Base-by-base conservation (phyloP, 768 basidiomycete species). In the Crassisporium funariophilum region DNA sequence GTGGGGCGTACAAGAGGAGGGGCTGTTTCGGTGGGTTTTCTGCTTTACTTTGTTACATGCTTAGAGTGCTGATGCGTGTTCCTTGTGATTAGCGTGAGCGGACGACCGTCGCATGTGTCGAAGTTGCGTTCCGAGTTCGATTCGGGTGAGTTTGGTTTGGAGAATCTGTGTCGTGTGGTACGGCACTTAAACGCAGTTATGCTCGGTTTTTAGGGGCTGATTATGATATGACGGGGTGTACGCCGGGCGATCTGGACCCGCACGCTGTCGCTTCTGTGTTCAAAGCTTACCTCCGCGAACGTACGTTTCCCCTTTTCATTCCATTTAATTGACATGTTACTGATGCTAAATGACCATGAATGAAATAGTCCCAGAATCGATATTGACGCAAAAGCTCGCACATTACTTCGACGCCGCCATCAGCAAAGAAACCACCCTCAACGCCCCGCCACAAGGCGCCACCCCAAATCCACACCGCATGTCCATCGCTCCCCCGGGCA, bases 221-320 rank as follows among this genome's bases (percentile, higher is more conserved):
- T 68, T 91, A 86, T 57, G 86, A 93, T 60, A 79, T 98, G 70
- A 68, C 75, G 31, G 79, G 81, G 51, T 88, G 84, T 52, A 78
- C 79, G 40, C 93, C 92, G 19, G 83, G 88, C 6, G 93, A 98
- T 59, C 69, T 98, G 25, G 95, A 98, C 61, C 95, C 95, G 37
- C 93, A 98, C 64, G 91, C 92, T 1, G 94, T 98, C 5, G 85
- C 94, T 15, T 90, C 91, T 19, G 72, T 95, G 22, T 97, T 95
- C 71, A 97, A 95, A 66, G 86, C 91, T 1, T 98, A 84, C 64
- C 73, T 98, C 34, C 86, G 95, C 46, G 93, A 97, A 78, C 71
- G 94, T 95, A 68, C 73, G 94, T 77, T 40, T 57, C 20, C 20
- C 37, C 17, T 8, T 35, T 40, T 42, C 40, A 54, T 19, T 33